Conservation (phyloP, 1,139 yeast genomes). For the Taphrina betulina region DNA sequence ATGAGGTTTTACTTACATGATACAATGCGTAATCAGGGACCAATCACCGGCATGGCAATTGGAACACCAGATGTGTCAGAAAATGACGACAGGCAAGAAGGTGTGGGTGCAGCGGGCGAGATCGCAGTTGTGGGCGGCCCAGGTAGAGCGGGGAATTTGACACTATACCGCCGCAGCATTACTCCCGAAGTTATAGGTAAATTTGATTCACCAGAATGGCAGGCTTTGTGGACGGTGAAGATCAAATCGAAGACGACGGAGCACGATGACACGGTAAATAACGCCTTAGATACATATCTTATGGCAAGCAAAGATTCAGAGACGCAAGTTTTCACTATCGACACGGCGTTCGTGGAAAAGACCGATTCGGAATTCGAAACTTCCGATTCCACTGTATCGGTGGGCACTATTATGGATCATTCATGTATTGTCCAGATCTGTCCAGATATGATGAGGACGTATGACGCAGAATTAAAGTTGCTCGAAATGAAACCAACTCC, state of each 20-base stretch:
- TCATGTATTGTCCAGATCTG: conserved; percentile 73
- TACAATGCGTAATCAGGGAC: conserved; percentile 66
- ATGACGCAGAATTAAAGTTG: conserved; percentile 60
- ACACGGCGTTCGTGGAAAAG: conserved; percentile 63
- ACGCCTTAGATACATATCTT: conserved; percentile 54
- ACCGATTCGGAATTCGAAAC: conserved; percentile 65
- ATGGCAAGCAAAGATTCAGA: conserved; percentile 60
- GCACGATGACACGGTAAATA: conserved; percentile 41
- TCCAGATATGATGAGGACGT: conserved; percentile 61
- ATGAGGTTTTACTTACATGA: conserved; percentile 49
- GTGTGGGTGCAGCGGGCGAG: conserved; percentile 46
- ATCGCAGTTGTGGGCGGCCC: conserved; percentile 72
- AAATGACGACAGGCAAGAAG: conserved; percentile 2
- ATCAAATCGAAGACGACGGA: conserved; percentile 35
- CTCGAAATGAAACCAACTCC: conserved; percentile 41
- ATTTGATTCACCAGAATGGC: conserved; percentile 57
- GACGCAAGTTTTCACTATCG: conserved; percentile 71
- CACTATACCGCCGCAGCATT: conserved; percentile 67
- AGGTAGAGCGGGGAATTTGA: conserved; percentile 56
- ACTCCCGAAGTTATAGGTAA: conserved; percentile 73
- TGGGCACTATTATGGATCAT: conserved; percentile 61
- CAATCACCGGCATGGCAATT: conserved; percentile 65
- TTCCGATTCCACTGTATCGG: conserved; percentile 63
- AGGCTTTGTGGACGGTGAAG: conserved; percentile 45
- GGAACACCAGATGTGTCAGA: conserved; percentile 47